Conservation (phyloP, 768 basidiomycete genomes). For the Plicaturopsis crispa region DNA sequence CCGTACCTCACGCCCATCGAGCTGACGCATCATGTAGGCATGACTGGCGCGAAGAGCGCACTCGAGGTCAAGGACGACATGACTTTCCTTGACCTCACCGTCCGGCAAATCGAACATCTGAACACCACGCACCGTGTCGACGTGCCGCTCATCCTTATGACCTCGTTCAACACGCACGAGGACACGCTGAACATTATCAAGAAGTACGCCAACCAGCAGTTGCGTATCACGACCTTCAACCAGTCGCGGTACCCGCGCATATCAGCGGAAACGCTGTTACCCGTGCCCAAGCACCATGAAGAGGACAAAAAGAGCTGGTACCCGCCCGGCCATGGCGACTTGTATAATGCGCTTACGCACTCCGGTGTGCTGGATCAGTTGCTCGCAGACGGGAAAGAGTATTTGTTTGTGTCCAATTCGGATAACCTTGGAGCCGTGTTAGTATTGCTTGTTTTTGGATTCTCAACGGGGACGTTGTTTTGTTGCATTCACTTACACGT, state of each 20-base stretch:
- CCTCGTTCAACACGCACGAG: slow-evolving; percentile 76
- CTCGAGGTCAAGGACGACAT: slow-evolving; percentile 71
- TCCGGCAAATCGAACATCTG: slow-evolving; percentile 63
- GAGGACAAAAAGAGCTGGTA: slow-evolving; percentile 71
- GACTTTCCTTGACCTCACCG: slow-evolving; percentile 62
- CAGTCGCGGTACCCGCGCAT: slow-evolving; percentile 73
- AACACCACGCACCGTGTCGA: slow-evolving; percentile 55
- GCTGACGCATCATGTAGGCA: slow-evolving; percentile 22
- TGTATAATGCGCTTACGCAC: slow-evolving; percentile 65
- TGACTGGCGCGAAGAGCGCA: slow-evolving; percentile 61
- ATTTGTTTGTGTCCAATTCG: slow-evolving; percentile 74
- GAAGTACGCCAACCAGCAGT: slow-evolving; percentile 74
- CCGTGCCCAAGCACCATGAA: slow-evolving; percentile 46
- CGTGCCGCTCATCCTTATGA: slow-evolving; percentile 77
- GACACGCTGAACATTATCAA: slow-evolving; percentile 74
- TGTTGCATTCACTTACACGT: slow-evolving; percentile 2
- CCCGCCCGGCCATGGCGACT: slow-evolving; percentile 70
- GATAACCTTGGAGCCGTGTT: slow-evolving; percentile 67
- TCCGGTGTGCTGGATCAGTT: slow-evolving; percentile 71
- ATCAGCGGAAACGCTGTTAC: slow-evolving; percentile 60
- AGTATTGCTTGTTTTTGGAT: too few relatives aligned
- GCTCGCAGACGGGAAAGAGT: slow-evolving; percentile 64
- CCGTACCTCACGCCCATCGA: background rate
- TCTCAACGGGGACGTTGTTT: background rate
- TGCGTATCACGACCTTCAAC: slow-evolving; percentile 65